Evolutionary conservation across 1,284 basidiomycete genomes (phyloP), one percentile per base, ranked within the genome.

Genomic region (Malassezia yamatoensis): DNA sequence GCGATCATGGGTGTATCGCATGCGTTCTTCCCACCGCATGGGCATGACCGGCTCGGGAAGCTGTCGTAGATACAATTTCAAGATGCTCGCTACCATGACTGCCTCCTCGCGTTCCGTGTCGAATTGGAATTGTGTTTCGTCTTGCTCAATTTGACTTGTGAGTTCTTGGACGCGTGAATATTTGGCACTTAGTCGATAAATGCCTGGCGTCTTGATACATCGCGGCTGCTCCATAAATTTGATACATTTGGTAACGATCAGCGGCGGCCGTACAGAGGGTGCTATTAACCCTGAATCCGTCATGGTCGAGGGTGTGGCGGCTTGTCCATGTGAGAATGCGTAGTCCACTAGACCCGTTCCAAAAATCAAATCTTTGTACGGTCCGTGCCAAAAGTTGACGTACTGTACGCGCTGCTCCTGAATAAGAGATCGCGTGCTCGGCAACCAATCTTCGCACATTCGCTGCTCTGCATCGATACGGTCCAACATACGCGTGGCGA

Each of bases 21-120:
- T 79, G 29, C 90, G 82, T 66, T 96, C 93, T 54, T 85, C 82
- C 33, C 88, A 78, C 1, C 87, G 79, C 67, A 88, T 88, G 61
- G 79, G 84, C 78, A 96, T 91, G n/a, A 96, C 80, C 0, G 91
- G 87, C 66, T 91, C 88, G 0, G 93, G 90, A 2, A 98, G 78
- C 70, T 91, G 88, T 33, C 93, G 84, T 37, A 99, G 79, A 77
- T 90, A 91, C 39, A 86, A 78, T 85, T 98, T 96, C 54, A 99
- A 78, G 45, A 98, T 80, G 0, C 88, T 89, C 5, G 88, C 83
- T n/a, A 96, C 85, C 10, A 85, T 86, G 68, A 84, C 87, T 0
- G 91, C 81, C 70, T 98, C 94, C 67, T 94, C 88, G 43, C 82
- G 81, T 6, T 80, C 76, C 11, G 80, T 78, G 41, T 83, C 82